A percentile compares a stretch with the other conserved stretches of the same genome.
phyloP scores from a whole-genome alignment of 2,329 filamentous ascomycete genomes.

The Bipolaris gigantea region DNA sequence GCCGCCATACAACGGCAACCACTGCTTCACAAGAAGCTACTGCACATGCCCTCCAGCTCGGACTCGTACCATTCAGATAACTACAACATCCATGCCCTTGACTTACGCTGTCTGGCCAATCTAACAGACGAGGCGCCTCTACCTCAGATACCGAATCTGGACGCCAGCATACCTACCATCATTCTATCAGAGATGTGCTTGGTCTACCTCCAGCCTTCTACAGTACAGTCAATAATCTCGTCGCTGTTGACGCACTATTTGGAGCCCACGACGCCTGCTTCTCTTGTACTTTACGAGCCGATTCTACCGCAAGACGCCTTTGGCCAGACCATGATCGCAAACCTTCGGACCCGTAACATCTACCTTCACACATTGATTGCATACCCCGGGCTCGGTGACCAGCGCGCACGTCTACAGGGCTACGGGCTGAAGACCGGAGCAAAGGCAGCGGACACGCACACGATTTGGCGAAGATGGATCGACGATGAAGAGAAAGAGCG shows the following conservation, averaged over 20 bases:
- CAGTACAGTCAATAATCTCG: constrained; percentile 65
- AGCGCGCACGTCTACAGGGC: constrained; percentile 65
- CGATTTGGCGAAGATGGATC: constrained; percentile 81
- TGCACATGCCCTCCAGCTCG: constrained; percentile 25
- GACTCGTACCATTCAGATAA: constrained; percentile 53
- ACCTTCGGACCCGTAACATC: constrained; percentile 80
- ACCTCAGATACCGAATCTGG: constrained; percentile 50
- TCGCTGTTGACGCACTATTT: constrained; percentile 41
- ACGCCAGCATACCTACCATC: constrained; percentile 70
- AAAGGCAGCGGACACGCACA: constrained; percentile 62
- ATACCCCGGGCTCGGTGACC: constrained; percentile 69
- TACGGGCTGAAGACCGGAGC: constrained; percentile 66
- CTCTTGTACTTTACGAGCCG: constrained; percentile 83
- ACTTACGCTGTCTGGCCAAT: constrained; percentile 64
- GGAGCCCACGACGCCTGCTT: constrained; percentile 54
- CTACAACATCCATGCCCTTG: constrained; percentile 61
- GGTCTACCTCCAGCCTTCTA: constrained; percentile 74
- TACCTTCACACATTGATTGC: constrained; percentile 77
- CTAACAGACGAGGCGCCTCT: constrained; percentile 20
- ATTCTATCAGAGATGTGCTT: constrained; percentile 94
- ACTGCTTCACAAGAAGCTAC: constrained; percentile 33
- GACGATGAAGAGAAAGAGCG: constrained; percentile 70
- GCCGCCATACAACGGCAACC: constrained; percentile 40
- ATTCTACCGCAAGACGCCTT: constrained; percentile 83
- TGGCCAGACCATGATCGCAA: constrained; percentile 87